Base-by-base conservation (phyloP, 164 flowering plant genomes). In the Umbellularia californica region DNA sequence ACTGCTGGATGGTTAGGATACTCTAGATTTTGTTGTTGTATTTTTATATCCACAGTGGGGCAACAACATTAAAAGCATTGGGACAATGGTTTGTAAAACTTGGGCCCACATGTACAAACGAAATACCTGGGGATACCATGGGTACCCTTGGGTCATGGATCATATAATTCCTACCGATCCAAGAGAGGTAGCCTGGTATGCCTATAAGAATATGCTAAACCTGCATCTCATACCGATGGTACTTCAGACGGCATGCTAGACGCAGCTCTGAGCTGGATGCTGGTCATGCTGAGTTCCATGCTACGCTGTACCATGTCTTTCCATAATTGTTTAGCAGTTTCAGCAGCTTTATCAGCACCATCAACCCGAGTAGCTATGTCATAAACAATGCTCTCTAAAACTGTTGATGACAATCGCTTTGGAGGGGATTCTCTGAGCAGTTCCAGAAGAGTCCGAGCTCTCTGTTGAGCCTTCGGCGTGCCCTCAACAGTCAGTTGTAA, bases 221-320 rank as follows among this genome's bases (percentile, higher is more conserved):
- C 69, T 35, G 6, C 47, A 67, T 15, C 14, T 30, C 47, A 64
- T 4, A 64, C 24, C 2, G 28, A 25, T 23, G 67, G 69, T 30
- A 67, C 41, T 30, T 67, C 28, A 3, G 69, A 67, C 4, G 69
- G 69, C 47, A 30, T 30, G 33, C 35, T 25, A 19, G 69, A 28
- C 0, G 71, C 71, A 60, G 90, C 88, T 64, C 81, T 79, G 25
- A 78, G 78, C 76, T 89, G 87, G 71, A 86, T 75, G 23, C 80
- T 70, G 74, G 66, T 87, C 84, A 88, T 73, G 80, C 90, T 84
- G 6, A 82, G 81, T 72, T 90, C 92, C 92, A 88, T 86, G 33
- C 90, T 90, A 71, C 90, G 81, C 23, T 88, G 93, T 72, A 87
- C 90, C 91, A 92, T 89, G 70, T 90, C 97, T 27, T 80, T 83